phyloP scores from a whole-genome alignment of 305 asterid genomes.

The Fraxinus greggii region DNA sequence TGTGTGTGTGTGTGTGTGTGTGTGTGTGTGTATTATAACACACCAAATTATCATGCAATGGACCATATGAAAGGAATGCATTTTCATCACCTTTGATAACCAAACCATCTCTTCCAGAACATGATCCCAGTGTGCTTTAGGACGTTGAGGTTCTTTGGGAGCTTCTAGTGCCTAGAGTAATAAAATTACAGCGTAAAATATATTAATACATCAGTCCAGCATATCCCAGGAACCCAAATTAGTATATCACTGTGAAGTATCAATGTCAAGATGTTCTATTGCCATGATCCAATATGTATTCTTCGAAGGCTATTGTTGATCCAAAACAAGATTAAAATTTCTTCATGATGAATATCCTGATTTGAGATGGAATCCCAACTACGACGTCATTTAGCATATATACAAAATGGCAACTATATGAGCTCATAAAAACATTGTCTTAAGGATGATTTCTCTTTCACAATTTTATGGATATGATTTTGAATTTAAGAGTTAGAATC shows the following conservation, averaged over 20 bases:
- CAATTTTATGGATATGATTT: not conserved
- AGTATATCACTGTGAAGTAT: not conserved
- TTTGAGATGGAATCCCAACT: slow-evolving; percentile 7
- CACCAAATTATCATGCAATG: not conserved
- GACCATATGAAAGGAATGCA: slow-evolving; percentile 5
- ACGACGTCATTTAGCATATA: slow-evolving; percentile 1
- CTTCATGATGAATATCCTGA: not conserved
- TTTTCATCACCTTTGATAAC: slow-evolving; percentile 76
- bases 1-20: too few species aligned
- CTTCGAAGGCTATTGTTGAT: slow-evolving; percentile 17
- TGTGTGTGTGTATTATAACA: too few species aligned
- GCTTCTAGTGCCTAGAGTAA: slow-evolving; percentile 76
- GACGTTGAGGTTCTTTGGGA: slow-evolving; percentile 92
- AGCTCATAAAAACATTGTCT: slow-evolving; percentile 4
- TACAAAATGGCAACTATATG: not conserved
- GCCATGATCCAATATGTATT: slow-evolving; percentile 19
- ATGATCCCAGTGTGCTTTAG: slow-evolving; percentile 99
- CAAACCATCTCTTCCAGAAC: slow-evolving; percentile 99
- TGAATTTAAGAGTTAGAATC: not conserved
- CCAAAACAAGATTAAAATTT: not conserved
- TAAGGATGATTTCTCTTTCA: not conserved
- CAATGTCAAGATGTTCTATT: not conserved
- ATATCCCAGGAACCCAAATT: slow-evolving; percentile 12
- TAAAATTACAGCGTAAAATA: slow-evolving; percentile 15
- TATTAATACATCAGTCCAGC: slow-evolving; percentile 10